Conservation (phyloP, 495 filamentous ascomycete genomes). For the Haplographium delicatum region DNA sequence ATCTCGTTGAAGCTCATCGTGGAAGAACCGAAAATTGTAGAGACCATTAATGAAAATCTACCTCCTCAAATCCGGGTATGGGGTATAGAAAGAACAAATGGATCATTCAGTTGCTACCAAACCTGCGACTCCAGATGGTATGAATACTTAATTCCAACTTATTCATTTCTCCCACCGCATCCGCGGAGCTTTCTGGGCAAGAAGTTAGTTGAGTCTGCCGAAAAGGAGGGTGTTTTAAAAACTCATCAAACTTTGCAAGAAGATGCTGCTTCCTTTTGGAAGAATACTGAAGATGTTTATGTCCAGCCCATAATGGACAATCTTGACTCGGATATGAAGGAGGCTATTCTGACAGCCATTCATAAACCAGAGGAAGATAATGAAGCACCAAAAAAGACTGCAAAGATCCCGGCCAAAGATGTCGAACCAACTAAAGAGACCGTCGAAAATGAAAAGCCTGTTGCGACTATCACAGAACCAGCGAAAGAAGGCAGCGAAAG, state of each 20-base stretch:
- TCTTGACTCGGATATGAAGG: constrained; percentile 37
- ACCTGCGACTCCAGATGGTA: constrained; percentile 91
- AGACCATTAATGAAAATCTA: constrained; percentile 84
- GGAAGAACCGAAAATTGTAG: constrained; percentile 78
- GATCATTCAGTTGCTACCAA: constrained; percentile 86
- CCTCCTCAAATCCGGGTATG: constrained; percentile 87
- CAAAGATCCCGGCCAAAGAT: constrained; percentile 3
- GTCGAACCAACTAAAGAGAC: neutral
- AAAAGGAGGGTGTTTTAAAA: constrained; percentile 64
- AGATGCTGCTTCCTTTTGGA: constrained; percentile 78
- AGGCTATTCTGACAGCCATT: constrained; percentile 37
- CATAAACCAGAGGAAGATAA: constrained; percentile 29
- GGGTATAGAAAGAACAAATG: constrained; percentile 80
- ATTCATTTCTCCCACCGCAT: constrained; percentile 87
- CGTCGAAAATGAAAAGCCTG: neutral
- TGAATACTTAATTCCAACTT: constrained; percentile 90
- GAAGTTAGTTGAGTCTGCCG: constrained; percentile 65
- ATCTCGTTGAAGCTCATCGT: constrained; percentile 94
- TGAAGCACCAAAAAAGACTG: neutral
- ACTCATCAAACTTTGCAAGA: constrained; percentile 61
- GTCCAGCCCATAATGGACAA: constrained; percentile 65
- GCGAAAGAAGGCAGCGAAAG: neutral
- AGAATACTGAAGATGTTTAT: constrained; percentile 65
- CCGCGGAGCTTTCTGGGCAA: constrained; percentile 78
- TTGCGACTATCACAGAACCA: too few relatives aligned